phyloP scores from a whole-genome alignment of 2,329 filamentous ascomycete species.

The Trichoderma brevicompactum region DNA sequence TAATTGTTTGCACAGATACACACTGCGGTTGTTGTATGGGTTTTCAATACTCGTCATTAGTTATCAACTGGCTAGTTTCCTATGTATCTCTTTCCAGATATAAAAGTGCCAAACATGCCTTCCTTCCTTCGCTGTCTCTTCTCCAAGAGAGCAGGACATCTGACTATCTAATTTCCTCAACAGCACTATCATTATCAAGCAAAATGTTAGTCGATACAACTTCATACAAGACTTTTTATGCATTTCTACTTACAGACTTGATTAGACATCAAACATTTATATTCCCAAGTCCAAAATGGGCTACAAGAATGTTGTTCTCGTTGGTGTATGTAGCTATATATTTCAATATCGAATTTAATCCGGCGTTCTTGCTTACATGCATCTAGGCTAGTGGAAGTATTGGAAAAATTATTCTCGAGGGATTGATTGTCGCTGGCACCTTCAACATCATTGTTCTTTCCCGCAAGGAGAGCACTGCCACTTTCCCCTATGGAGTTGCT shows the following conservation, averaged over 20 bases:
- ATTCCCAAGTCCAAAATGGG: not conserved
- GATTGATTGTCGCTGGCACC: constrained; percentile 20
- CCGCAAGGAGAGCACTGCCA: constrained; percentile 27
- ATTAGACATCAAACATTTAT: not conserved
- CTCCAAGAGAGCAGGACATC: not conserved
- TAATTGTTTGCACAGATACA: not conserved
- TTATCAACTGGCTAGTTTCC: not conserved
- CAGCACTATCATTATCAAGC: not conserved
- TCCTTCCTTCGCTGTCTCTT: not conserved
- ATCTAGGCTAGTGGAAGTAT: constrained; percentile 32
- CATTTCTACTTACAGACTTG: not conserved
- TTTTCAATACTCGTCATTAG: not conserved
- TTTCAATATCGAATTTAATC: no score
- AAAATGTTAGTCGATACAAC: not conserved
- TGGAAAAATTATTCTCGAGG: constrained; percentile 31
- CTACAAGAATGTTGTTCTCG: constrained; percentile 5
- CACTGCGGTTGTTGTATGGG: not conserved
- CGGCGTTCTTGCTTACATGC: not conserved
- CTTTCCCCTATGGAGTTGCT: constrained; percentile 20
- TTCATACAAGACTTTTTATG: not conserved
- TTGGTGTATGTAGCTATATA: not conserved
- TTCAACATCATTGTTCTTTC: constrained; percentile 30
- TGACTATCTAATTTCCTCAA: not conserved
- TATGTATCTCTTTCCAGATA: not conserved
- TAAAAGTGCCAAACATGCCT: not conserved